Evolutionary conservation across 352 stramenopile genomes (phyloP).

Genomic region (Globisporangium camurandrum): DNA sequence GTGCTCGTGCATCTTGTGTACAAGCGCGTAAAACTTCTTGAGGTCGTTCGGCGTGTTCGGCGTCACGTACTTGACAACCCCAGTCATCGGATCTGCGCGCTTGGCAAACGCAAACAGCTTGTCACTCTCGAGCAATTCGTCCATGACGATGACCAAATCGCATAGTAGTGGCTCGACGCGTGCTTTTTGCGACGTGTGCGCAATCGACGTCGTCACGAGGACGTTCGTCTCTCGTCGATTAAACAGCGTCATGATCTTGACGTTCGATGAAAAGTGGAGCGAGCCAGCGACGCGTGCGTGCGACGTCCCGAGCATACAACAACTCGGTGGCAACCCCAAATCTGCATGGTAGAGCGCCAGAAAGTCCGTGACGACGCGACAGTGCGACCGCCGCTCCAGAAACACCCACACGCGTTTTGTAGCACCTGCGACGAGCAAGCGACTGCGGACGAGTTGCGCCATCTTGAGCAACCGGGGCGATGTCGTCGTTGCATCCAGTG

Average conservation of each 20-base stretch:
- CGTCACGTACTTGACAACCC: slow-evolving; percentile 70
- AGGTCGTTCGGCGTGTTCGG: slow-evolving; percentile 21
- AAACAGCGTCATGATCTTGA: slow-evolving; percentile 68
- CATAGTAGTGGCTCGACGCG: slow-evolving; percentile 34
- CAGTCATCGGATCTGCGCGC: slow-evolving; percentile 26
- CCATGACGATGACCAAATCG: slow-evolving; percentile 70
- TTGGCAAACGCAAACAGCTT: slow-evolving; percentile 69
- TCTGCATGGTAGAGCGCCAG: slow-evolving; percentile 38
- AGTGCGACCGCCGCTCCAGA: slow-evolving; percentile 60
- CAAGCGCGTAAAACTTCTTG: slow-evolving; percentile 57
- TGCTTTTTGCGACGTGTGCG: slow-evolving; percentile 37
- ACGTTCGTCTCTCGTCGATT: slow-evolving; percentile 39
- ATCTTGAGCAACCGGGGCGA: slow-evolving; percentile 57
- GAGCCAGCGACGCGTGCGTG: slow-evolving; percentile 52
- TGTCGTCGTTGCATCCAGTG: slow-evolving; percentile 29
- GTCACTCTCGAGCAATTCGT: slow-evolving; percentile 60
- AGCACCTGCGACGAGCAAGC: slow-evolving; percentile 26
- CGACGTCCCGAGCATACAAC: slow-evolving; percentile 69
- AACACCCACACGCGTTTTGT: slow-evolving; percentile 53
- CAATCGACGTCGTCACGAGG: slow-evolving; percentile 77
- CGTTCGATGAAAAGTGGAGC: slow-evolving; percentile 55
- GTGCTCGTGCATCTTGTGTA: slow-evolving; percentile 54
- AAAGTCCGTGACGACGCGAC: slow-evolving; percentile 69
- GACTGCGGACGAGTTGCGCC: slow-evolving; percentile 33
- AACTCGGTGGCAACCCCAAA: slow-evolving; percentile 41